Conservation (phyloP, 2,329 filamentous ascomycete species). For the Cytospora mali region DNA sequence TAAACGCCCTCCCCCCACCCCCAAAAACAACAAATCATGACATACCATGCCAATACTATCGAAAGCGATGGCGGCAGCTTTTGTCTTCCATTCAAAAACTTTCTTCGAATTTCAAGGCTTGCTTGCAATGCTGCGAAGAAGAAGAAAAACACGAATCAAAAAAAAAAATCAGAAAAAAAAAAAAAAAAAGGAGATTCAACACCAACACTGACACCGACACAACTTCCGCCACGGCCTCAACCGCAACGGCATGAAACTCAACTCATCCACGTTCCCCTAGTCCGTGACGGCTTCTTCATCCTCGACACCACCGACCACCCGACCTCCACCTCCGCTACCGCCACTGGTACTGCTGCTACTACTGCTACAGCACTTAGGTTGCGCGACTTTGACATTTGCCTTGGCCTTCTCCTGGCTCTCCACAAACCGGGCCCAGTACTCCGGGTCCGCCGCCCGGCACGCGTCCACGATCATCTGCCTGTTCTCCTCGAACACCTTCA, state of each 20-base stretch:
- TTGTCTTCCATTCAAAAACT: neutral
- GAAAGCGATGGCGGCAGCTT: neutral
- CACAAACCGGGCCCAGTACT: slow-evolving; percentile 65
- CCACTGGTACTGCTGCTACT: neutral
- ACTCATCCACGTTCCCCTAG: slow-evolving; percentile 1
- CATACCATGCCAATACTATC: neutral
- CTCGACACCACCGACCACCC: neutral
- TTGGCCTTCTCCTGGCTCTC: slow-evolving; percentile 63
- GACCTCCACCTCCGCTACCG: slow-evolving; percentile 1
- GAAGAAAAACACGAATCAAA: neutral
- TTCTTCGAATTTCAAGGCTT: neutral
- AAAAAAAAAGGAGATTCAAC: slow-evolving; percentile 1
- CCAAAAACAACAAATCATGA: neutral
- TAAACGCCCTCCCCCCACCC: neutral
- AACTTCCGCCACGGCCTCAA: neutral
- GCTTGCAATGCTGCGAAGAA: neutral
- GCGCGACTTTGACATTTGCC: slow-evolving; percentile 50
- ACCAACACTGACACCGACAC: slow-evolving; percentile 6
- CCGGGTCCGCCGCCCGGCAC: slow-evolving; percentile 64
- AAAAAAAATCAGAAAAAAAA: neutral
- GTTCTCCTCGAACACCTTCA: slow-evolving; percentile 64
- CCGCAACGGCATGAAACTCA: neutral
- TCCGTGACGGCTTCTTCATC: slow-evolving; percentile 14
- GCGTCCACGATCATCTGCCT: slow-evolving; percentile 51
- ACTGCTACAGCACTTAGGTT: slow-evolving; percentile 12